A percentile compares a stretch with the other conserved stretches of the same genome.
Conservation (phyloP, 345 rosid species). For the Eucalyptus dawsonii region DNA sequence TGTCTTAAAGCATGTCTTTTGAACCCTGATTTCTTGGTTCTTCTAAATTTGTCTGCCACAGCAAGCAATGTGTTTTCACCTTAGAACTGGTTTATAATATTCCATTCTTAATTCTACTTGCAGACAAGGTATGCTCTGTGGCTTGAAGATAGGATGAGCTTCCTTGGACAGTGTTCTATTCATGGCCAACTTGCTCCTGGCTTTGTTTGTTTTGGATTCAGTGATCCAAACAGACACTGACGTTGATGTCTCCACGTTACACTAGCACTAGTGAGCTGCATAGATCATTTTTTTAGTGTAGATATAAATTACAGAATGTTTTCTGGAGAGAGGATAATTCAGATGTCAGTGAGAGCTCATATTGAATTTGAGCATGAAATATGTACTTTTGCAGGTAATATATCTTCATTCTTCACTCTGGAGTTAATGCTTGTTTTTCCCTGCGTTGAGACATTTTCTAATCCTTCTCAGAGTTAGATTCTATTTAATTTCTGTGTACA, state of each 20-base stretch:
- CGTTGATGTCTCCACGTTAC: neutral
- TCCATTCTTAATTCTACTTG: neutral
- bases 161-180: neutral
- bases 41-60: neutral
- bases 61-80: neutral
- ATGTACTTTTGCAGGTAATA: neutral
- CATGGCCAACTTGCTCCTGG: neutral
- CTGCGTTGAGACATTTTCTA: neutral
- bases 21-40: neutral
- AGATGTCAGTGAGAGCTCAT: neutral
- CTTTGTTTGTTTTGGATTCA: neutral
- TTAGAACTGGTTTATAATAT: neutral
- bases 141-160: slow-evolving; percentile 16
- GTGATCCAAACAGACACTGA: neutral
- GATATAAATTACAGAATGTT: neutral
- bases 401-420: neutral
- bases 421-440: neutral
- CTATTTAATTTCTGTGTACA: neutral
- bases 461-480: neutral
- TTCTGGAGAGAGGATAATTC: neutral
- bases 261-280: neutral
- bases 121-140: slow-evolving; percentile 65
- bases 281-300: neutral
- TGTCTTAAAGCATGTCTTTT: neutral
- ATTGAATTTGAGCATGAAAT: neutral